Evolutionary conservation across 257 asterid genomes (phyloP).

Genomic region (Solanum piurae): DNA sequence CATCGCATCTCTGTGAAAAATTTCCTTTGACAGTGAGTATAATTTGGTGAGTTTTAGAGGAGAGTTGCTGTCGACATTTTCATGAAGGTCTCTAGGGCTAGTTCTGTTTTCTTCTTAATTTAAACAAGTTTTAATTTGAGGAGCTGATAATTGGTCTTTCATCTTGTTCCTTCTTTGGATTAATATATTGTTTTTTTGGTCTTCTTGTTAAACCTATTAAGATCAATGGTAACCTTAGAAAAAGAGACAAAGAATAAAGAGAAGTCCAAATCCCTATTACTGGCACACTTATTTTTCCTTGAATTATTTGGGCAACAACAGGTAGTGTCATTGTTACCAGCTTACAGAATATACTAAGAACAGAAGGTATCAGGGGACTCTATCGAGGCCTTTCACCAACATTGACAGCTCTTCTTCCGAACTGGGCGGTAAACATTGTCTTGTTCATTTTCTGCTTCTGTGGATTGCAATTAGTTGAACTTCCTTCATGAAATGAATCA

Average conservation of each 20-base stretch:
- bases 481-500: not conserved
- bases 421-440: conserved; percentile 86
- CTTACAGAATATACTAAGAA: conserved; percentile 52
- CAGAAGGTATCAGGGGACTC: conserved; percentile 82
- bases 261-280: not conserved
- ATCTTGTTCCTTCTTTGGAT: not conserved
- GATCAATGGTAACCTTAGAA: not conserved
- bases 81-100: not conserved
- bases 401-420: conserved; percentile 87
- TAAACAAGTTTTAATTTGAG: not conserved
- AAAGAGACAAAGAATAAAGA: not conserved
- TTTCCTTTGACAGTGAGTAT: not conserved
- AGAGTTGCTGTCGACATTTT: not conserved
- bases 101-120: not conserved
- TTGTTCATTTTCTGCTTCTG: not conserved
- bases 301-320: conserved; percentile 9
- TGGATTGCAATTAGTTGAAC: not conserved
- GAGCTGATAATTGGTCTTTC: not conserved
- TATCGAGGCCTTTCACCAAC: conserved; percentile 99
- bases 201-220: not conserved
- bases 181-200: not conserved
- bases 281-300: not conserved
- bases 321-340: conserved; percentile 81
- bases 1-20: not conserved
- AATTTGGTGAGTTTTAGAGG: not conserved